Base-by-base conservation (phyloP, 371 early-diverging fungal species). In the Smittium mucronatum region DNA sequence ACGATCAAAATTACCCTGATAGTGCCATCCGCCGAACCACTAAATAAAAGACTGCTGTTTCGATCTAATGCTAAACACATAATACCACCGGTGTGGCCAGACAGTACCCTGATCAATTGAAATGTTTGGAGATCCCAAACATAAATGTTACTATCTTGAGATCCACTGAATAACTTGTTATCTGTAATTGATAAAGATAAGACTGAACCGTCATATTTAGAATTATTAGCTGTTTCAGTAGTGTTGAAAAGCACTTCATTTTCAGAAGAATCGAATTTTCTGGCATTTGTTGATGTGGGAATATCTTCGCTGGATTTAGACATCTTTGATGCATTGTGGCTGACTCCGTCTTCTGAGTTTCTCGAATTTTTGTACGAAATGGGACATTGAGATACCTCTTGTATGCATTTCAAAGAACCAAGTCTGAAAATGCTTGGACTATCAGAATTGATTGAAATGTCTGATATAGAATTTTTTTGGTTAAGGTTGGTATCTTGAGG, bases 11-110 rank as follows among this genome's bases (percentile, higher is more conserved):
- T 61, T 11, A 61, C 63, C 63, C 88, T 79, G 57, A 89, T 83
- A 0, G 84, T 87, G 25, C 88, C 86, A 70, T 90, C 89, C 30
- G 87, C 88, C 34, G 89, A 88, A 30, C 85, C 88, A 72, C 89
- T 88, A 68, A 86, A 89, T 34, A 91, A 73, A 74, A 82, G 81
- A 58, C 77, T 75, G 63, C 82, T 79, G 63, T 81, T 83, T 0
- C 71, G 73, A 8, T 86, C 85, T 21, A 90, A 68, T 5, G 80
- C 80, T 63, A 91, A 72, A 0, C 85, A 81, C 36, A 89, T 80
- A 33, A 90, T 86, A 58, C 87, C 85, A 26, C 89, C 88, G 2
- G 81, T 74, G 70, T 91, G 92, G 0, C 88, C 92, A 64, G 78
- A 75, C 32, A 69, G 16, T 17, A 89, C 80, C 0, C 78, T 80